These are phyloP conservation scores for Dactylellina cionopaga DNA, from an alignment of 2,329 filamentous ascomycete genomes.

Conservation along the genomic window DNA sequence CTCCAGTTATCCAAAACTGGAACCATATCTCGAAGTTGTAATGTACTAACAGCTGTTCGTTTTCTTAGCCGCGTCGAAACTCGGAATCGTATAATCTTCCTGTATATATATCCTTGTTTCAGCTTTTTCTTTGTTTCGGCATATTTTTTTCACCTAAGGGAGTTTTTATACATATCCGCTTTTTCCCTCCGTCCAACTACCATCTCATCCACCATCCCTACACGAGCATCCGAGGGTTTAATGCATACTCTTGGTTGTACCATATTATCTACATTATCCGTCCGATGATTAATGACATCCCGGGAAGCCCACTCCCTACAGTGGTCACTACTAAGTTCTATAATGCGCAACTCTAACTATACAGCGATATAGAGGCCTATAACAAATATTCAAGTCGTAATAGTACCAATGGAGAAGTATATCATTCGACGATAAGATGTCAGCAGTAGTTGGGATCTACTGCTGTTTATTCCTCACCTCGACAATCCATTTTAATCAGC, in stretches of 20 bases:
- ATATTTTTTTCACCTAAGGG: slow-evolving; percentile 50
- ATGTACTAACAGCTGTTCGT: slow-evolving; percentile 16
- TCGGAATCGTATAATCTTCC: slow-evolving; percentile 84
- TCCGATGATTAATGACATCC: slow-evolving; percentile 51
- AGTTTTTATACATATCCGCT: slow-evolving; percentile 52
- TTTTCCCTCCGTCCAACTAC: too few relatives aligned
- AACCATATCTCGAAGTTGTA: background rate
- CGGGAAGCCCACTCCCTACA: slow-evolving; percentile 34
- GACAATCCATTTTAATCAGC: background rate
- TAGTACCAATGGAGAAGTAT: background rate
- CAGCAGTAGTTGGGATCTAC: too few relatives aligned
- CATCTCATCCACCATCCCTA: slow-evolving; percentile 30
- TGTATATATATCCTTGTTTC: slow-evolving; percentile 53
- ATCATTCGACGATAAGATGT: background rate
- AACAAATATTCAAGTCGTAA: slow-evolving; percentile 12
- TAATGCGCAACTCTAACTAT: background rate
- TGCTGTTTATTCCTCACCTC: background rate
- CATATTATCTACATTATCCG: slow-evolving; percentile 51
- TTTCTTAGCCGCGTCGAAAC: slow-evolving; percentile 85
- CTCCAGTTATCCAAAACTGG: background rate
- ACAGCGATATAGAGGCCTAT: background rate
- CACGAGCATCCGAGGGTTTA: slow-evolving; percentile 51
- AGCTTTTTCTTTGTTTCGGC: slow-evolving; percentile 46
- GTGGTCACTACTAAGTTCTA: slow-evolving; percentile 28
- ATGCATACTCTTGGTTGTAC: slow-evolving; percentile 53